phyloP scores from a whole-genome alignment of 352 stramenopile genomes.

The Pythium volutum region DNA sequence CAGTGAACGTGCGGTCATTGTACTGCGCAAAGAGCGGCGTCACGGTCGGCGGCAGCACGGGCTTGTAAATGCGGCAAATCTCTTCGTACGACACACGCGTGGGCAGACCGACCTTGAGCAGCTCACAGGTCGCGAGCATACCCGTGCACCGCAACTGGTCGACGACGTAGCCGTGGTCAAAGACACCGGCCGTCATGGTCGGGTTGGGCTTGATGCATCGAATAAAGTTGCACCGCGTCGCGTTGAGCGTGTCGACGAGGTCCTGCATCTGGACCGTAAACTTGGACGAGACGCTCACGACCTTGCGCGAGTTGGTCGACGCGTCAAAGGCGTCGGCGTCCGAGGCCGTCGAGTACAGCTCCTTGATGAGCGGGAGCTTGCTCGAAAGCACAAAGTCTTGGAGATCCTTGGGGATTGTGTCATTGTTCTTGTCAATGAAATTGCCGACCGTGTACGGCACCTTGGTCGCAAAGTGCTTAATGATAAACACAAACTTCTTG shows the following conservation, averaged over 20 bases:
- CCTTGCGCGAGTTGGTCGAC: slow-evolving; percentile 48
- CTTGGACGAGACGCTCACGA: slow-evolving; percentile 65
- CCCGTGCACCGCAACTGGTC: slow-evolving; percentile 82
- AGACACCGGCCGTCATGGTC: slow-evolving; percentile 66
- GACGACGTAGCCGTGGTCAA: slow-evolving; percentile 80
- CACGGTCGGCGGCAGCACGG: slow-evolving; percentile 63
- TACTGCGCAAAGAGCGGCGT: slow-evolving; percentile 72
- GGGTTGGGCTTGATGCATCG: slow-evolving; percentile 89
- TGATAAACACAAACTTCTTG: slow-evolving; percentile 88
- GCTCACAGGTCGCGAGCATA: slow-evolving; percentile 86
- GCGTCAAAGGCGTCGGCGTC: slow-evolving; percentile 53
- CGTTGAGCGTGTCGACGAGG: slow-evolving; percentile 72
- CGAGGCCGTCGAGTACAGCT: slow-evolving; percentile 70
- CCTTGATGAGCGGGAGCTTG: slow-evolving; percentile 71
- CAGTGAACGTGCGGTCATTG: slow-evolving; percentile 73
- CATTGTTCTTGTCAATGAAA: slow-evolving; percentile 93
- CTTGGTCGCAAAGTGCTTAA: slow-evolving; percentile 85
- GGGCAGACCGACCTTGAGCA: slow-evolving; percentile 83
- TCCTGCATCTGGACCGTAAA: slow-evolving; percentile 81
- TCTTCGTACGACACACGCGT: slow-evolving; percentile 81
- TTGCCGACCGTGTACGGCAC: slow-evolving; percentile 88
- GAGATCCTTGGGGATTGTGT: slow-evolving; percentile 85
- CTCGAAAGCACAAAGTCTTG: slow-evolving; percentile 80
- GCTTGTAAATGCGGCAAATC: slow-evolving; percentile 67
- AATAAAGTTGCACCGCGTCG: slow-evolving; percentile 86